Base-by-base conservation (phyloP, 2,329 filamentous ascomycete species). In the Chrysoporthe deuterocubensis region DNA sequence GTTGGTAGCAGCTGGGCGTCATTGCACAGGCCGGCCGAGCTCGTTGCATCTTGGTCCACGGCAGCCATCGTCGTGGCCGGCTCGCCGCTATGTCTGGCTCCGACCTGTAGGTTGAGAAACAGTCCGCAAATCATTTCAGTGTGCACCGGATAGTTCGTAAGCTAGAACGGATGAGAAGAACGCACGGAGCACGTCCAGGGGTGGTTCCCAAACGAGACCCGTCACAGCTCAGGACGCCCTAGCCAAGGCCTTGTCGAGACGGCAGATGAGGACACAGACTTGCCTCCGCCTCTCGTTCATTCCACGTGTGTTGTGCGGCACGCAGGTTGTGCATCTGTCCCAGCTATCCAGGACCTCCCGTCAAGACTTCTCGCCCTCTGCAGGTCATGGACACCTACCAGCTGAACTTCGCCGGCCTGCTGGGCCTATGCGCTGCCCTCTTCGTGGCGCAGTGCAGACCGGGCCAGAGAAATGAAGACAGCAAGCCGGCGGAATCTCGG, bases 341-440 rank as follows among this genome's bases (percentile, higher is more conserved):
- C 40, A 60, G 42, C n/a, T 14, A 4, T 32, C 42, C n/a, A 4
- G 44, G 16, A 14, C 44, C 44, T 6, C 5, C 9, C 37, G 37
- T 40, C 37, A n/a, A 46, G 44, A 6, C 18, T 46, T n/a, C 5
- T 14, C 18, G 44, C 16, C 18, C 14, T 18, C 9, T 4, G 2
- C 13, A 54, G 11, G 72, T 70, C 58, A 74, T 77, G 67, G 76
- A 78, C 67, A 72, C 73, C n/a, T 80, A 80, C 70, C 75, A 77
- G 66, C 67, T 74, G 64, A 78, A 76, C 71, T 72, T 80, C n/a
- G 70, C 74, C 2, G 73, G 72, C 67, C 72, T 80, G 21, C 71
- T 79, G 18, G 72, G 75, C 50, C 73, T 78, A 61, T 79, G 77
- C 66, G 75, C 72, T 50, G 71, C 60, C 3, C 71, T 77, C 4